These are phyloP conservation scores for Candida sanyaensis DNA, from an alignment of 1,139 yeast genomes.

Conservation along the genomic window DNA sequence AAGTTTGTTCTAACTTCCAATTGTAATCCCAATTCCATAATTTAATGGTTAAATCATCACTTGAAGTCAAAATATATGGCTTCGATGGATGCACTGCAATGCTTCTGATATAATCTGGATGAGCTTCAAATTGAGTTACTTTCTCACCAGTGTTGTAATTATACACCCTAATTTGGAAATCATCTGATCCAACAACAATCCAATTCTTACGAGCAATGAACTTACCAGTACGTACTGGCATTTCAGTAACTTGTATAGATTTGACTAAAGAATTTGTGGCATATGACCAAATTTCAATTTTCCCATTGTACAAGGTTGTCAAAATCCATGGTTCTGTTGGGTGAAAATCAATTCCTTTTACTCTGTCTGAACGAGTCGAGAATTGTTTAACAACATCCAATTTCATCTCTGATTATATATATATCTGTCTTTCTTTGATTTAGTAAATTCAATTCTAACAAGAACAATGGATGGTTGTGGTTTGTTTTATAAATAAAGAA, in stretches of 20 bases:
- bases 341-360: constrained; percentile 96
- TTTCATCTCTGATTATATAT: constrained; percentile 30
- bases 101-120: constrained; percentile 93
- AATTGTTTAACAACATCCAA: constrained; percentile 68
- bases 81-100: constrained; percentile 93
- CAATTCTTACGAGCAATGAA: constrained; percentile 96
- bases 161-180: constrained; percentile 88
- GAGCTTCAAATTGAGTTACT: constrained; percentile 94
- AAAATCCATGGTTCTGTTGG: constrained; percentile 97
- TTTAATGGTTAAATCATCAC: constrained; percentile 89
- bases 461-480: not conserved
- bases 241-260: constrained; percentile 78
- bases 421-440: not conserved
- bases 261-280: constrained; percentile 64
- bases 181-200: constrained; percentile 96
- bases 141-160: constrained; percentile 96
- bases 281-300: constrained; percentile 90
- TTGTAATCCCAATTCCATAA: constrained; percentile 97
- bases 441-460: not conserved
- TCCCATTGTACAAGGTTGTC: constrained; percentile 82
- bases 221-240: constrained; percentile 94
- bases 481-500: not conserved
- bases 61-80: constrained; percentile 84
- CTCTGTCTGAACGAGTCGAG: constrained; percentile 90
- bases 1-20: constrained; percentile 89